Base-by-base conservation (phyloP, 495 filamentous ascomycete species). In the Aspergillus baeticus region DNA sequence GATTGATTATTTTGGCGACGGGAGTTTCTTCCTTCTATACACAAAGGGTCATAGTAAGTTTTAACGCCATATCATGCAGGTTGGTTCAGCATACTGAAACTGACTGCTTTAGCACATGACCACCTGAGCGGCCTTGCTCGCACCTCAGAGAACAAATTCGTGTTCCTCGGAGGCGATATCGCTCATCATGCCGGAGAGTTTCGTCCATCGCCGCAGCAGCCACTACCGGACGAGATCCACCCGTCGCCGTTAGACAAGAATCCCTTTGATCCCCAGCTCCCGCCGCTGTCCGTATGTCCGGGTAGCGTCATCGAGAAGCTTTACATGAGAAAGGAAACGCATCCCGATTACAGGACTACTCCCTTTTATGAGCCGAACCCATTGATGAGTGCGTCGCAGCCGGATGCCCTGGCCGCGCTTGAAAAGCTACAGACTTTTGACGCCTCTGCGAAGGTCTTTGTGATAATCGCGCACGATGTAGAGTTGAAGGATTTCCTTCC, bases 91-190 rank as follows among this genome's bases (percentile, higher is more conserved):
- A 34, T 48, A 7, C 29, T 14, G 10, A 8, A 17, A 23, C 41
- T 43, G 22, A 43, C 18, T 15, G 15, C 22, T 35, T 1, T 17
- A 41, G 37, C 50, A 6, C 44, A 49, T 23, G 34, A 39, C 5
- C 53, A 48, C 26, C 14, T 48, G 8, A 23, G 53, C 41, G 44
- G 13, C 13, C 43, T 50, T 18, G 43, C 54, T 7, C 54, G 35
- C 1, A 57, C 44, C n/a, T 35, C 54, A 2, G 15, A 50, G 29
- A 15, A 31, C 36, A 42, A 20, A 13, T 57, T 57, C n/a, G 20
- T 57, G 17, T 46, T 57, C 21, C 54, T 57, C 5, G 54, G 54
- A 23, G 54, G 54, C 15, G 45, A 57, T 35, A 26, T 50, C 21
- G 34, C 35, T 10, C 54, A 57, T 33, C 23, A 41, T 5, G 31